phyloP scores from a whole-genome alignment of 345 rosid genomes.

The Bretschneidera sinensis region DNA sequence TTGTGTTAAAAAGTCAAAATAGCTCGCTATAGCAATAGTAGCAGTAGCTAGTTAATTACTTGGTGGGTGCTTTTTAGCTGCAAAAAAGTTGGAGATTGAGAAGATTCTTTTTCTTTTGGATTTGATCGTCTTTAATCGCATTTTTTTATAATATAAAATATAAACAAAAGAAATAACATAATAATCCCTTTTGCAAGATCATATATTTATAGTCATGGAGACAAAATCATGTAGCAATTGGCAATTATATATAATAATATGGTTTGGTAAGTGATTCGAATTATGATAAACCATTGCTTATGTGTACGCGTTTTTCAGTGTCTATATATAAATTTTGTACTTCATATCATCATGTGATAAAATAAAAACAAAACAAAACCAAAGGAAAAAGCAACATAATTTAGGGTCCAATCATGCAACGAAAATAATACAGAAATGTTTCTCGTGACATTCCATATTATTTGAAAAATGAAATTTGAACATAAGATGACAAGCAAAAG shows the following conservation, averaged over 20 bases:
- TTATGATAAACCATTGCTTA: no score
- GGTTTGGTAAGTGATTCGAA: no score
- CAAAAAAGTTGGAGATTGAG: slow-evolving; percentile 37
- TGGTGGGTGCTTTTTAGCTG: slow-evolving; percentile 17
- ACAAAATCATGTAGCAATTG: no score
- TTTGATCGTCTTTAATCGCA: slow-evolving; percentile 17
- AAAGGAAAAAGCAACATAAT: slow-evolving; percentile 19
- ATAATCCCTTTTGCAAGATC: no score
- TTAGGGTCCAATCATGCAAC: slow-evolving; percentile 17
- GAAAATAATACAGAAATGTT: slow-evolving; percentile 27
- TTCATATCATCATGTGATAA: slow-evolving; percentile 29
- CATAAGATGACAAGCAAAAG: background rate
- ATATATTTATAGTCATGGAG: no score
- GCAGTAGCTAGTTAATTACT: no score
- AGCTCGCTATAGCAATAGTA: no score
- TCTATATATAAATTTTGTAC: background rate
- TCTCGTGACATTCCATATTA: slow-evolving; percentile 45
- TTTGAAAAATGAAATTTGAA: slow-evolving; percentile 9
- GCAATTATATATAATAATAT: no score
- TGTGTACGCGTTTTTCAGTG: no score
- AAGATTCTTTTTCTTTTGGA: slow-evolving; percentile 27
- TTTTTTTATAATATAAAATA: no score
- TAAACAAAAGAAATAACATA: no score
- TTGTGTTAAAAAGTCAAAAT: no score
- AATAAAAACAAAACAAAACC: slow-evolving; percentile 26